Base-by-base conservation (phyloP, 108 stramenopile genomes). In the Ochromonas danica region DNA sequence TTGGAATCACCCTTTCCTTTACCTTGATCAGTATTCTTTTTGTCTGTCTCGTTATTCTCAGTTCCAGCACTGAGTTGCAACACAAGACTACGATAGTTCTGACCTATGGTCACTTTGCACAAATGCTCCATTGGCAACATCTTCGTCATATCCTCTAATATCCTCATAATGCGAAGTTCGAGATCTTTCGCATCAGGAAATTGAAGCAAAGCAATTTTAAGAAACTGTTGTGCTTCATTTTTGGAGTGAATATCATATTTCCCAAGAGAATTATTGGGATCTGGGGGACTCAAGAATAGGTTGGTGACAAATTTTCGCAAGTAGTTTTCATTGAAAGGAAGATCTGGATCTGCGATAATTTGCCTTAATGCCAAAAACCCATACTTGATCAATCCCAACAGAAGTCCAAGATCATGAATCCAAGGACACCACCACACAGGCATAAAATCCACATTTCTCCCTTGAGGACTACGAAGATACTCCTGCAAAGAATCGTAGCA, bases 371-470 rank as follows among this genome's bases (percentile, higher is more conserved):
- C 71, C 81, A 84, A 65, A 42, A 79, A 82, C 27, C 83, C 83
- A 77, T 84, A 81, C 0, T 81, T 81, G 27, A 84, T 63, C 77
- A 80, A 80, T 45, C 83, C 83, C 28, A 81, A 61, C 83, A 84
- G 65, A n/a, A 84, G 42, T 14, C 71, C 83, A 1, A 78, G 70
- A 33, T 84, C 83, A 74, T 84, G 83, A 65, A 84, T 84, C 83
- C 83, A 84, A 35, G 83, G 83, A 38, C 80, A 81, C 80, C 80
- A 84, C 83, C 83, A 84, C 42, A 84, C 25, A 10, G 83, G 83
- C 62, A 84, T 33, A 22, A 61, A 77, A 74, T 82, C 71, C 0
- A n/a, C 79, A 25, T 39, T 25, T 2, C 36, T 1, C 1, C 2
- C 71, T 39, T 39, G 40, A 57, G 51, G 51, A 22, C 51, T 57